Conservation (phyloP, 805 yeast genomes). For the Naumovozyma castellii region DNA sequence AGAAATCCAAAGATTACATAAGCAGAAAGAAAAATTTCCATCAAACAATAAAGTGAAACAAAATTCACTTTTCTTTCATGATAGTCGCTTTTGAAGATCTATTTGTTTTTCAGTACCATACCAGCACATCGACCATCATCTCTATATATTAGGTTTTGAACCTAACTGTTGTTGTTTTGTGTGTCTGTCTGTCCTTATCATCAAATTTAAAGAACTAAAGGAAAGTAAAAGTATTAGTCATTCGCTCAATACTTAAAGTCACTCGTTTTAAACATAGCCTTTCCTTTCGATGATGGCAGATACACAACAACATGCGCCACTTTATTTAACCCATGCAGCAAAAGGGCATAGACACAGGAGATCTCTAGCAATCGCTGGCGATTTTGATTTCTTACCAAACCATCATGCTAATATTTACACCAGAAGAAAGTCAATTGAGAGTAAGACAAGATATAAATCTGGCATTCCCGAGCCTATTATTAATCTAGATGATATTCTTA, state of each 20-base stretch:
- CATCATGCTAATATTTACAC: no score
- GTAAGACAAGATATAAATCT: neutral
- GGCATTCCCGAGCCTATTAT: neutral
- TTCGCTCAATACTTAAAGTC: neutral
- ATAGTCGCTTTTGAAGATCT: no score
- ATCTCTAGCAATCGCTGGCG: conserved; percentile 81
- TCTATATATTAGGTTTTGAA: no score
- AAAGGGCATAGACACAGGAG: conserved; percentile 59
- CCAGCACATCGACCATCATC: no score
- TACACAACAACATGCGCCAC: neutral
- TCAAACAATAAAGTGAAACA: no score
- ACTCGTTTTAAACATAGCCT: no score
- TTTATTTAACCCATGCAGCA: neutral
- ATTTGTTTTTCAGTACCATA: no score
- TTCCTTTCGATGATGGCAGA: neutral
- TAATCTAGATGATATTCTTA: neutral
- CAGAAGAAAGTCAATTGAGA: no score
- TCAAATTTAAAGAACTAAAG: no score
- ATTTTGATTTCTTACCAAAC: conserved; percentile 45
- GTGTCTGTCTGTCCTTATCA: neutral
- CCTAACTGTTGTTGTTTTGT: no score
- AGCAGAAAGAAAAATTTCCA: neutral
- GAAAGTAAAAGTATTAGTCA: neutral
- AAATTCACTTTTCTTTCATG: neutral
- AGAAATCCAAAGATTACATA: neutral